phyloP scores from a whole-genome alignment of 192 early-diverging fungal species.

The Gonapodya sp. region DNA sequence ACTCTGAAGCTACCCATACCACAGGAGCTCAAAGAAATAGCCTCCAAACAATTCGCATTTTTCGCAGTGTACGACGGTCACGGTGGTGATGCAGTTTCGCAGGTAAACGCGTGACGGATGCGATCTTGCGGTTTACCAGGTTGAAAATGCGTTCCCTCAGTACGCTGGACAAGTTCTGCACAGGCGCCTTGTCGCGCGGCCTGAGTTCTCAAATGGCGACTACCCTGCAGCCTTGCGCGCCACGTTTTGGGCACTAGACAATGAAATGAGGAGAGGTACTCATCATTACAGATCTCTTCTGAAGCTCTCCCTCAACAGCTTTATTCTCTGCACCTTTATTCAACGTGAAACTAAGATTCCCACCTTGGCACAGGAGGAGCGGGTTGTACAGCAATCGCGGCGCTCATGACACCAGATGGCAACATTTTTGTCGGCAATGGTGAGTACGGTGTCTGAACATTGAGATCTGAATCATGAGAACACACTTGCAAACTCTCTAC shows the following conservation, averaged over 20 bases:
- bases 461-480: too few species aligned
- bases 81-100: not conserved
- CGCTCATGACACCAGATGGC: constrained; percentile 76
- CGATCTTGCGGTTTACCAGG: not conserved
- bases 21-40: not conserved
- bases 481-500: too few species aligned
- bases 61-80: constrained; percentile 9
- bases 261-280: not conserved
- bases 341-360: constrained; percentile 55
- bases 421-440: constrained; percentile 53
- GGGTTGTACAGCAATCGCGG: constrained; percentile 92
- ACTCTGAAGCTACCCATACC: not conserved
- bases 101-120: not conserved
- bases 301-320: too few species aligned
- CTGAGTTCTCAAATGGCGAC: not conserved
- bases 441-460: not conserved
- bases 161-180: not conserved
- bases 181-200: not conserved
- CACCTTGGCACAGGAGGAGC: constrained; percentile 70
- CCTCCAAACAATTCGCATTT: constrained; percentile 1
- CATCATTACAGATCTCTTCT: too few species aligned
- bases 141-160: not conserved
- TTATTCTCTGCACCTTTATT: too few species aligned
- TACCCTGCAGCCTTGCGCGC: not conserved
- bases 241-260: not conserved